Base-by-base conservation (phyloP, 225 moss, liverwort and hornwort species). In the Asterella californica region DNA sequence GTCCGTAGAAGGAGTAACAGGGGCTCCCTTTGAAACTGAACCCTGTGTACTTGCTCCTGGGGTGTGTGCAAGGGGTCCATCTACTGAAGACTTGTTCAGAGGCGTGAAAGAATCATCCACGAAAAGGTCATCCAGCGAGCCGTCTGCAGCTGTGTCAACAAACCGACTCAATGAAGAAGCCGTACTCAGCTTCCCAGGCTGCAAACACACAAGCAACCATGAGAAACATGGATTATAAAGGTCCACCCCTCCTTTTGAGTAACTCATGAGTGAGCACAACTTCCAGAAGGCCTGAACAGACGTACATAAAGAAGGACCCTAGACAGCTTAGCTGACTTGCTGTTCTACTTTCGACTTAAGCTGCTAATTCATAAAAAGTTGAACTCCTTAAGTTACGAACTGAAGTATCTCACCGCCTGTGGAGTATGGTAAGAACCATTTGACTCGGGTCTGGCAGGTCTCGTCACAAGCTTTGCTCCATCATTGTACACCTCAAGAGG, bases 121-220 rank as follows among this genome's bases (percentile, higher is more conserved):
- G 29, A 89, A 85, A 73, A 85, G 77, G 82, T 90, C 91, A 81
- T 88, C 93, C 85, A 90, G 87, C 75, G 80, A 70, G 32, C 85
- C 88, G 61, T 92, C 90, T 76, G 87, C 85, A 67, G 92, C 86
- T 71, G 90, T 92, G 79, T 96, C 92, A 76, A 83, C 87, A 69
- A 90, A 87, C 79, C 85, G 85, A 82, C 87, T 85, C 84, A 92
- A 80, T 30, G 87, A 78, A 49, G 83, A 70, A 36, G 78, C 70
- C 37, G 85, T 81, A 72, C 74, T 81, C 72, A 70, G 11, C 55
- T 79, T 87, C 27, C 72, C 81, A 67, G 65, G 84, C 92, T 90
- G 84, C 80, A 82, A 48, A 79, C 67, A 78, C n/a, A 78, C 5
- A 65, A 47, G 19, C 54, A 75, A 32, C 5, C 25, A 55, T 0